These are phyloP conservation scores for Tarenaya hassleriana DNA, from an alignment of 345 rosid species.

Conservation along the genomic window DNA sequence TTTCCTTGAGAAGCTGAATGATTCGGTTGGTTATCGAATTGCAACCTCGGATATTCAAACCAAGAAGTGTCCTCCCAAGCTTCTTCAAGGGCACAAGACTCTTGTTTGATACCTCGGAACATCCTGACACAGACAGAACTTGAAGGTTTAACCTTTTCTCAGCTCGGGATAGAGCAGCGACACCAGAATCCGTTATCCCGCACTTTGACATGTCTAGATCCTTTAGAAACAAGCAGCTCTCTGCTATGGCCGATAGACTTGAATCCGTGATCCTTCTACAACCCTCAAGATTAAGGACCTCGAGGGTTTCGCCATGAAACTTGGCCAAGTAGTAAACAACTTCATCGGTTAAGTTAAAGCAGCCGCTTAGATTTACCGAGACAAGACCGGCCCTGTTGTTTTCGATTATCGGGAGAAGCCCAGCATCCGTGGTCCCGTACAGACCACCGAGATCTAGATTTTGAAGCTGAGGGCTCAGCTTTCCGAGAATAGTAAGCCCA, in stretches of 20 bases:
- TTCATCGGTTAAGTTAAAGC: conserved; percentile 53
- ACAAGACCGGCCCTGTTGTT: conserved; percentile 49
- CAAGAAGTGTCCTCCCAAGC: conserved; percentile 47
- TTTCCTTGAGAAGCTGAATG: conserved; percentile 41
- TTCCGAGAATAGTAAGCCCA: conserved; percentile 48
- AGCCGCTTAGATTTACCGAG: conserved; percentile 52
- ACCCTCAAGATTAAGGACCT: conserved; percentile 53
- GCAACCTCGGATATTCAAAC: conserved; percentile 65
- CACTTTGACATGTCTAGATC: conserved; percentile 63
- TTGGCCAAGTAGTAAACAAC: conserved; percentile 37
- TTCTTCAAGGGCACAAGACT: conserved; percentile 37
- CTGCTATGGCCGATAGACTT: conserved; percentile 51
- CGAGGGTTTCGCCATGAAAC: conserved; percentile 58
- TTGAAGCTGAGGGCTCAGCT: conserved; percentile 62
- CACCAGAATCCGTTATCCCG: conserved; percentile 46
- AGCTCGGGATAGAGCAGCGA: conserved; percentile 40
- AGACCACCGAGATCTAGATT: conserved; percentile 51
- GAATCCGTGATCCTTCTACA: conserved; percentile 64
- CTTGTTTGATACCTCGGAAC: conserved; percentile 48
- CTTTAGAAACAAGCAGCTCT: conserved; percentile 42
- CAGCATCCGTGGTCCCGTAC: conserved; percentile 51
- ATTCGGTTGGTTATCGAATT: conserved; percentile 43
- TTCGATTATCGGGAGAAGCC: conserved; percentile 47
- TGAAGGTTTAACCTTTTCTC: conserved; percentile 43
- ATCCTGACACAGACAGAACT: conserved; percentile 51